These are phyloP conservation scores for Pachysolen tannophilus DNA, from an alignment of 805 yeast genomes.

Conservation along the genomic window DNA sequence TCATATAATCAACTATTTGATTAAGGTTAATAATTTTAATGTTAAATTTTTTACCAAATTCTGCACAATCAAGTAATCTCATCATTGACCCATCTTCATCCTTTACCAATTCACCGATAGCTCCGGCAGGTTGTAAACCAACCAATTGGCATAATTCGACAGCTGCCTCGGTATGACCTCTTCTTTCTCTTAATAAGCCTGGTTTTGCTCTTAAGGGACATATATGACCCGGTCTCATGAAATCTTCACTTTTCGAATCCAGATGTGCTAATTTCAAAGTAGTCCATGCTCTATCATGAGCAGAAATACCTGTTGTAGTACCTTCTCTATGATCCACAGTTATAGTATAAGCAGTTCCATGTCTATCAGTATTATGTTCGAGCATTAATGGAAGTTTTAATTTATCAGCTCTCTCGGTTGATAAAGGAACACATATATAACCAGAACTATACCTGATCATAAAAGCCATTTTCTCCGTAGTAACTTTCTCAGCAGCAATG, in stretches of 20 bases:
- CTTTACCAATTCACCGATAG: conserved; percentile 87
- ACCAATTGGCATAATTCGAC: conserved; percentile 78
- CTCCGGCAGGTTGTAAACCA: conserved; percentile 79
- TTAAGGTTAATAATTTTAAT: conserved; percentile 76
- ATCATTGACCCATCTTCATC: conserved; percentile 95
- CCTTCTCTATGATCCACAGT: conserved; percentile 83
- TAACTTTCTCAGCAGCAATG: conserved; percentile 77
- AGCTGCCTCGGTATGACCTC: conserved; percentile 97
- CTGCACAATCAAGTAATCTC: conserved; percentile 79
- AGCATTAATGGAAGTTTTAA: conserved; percentile 78
- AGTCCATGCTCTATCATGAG: conserved; percentile 87
- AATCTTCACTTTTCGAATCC: conserved; percentile 47
- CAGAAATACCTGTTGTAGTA: conserved; percentile 95
- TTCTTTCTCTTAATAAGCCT: conserved; percentile 72
- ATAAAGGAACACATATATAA: conserved; percentile 86
- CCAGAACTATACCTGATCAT: conserved; percentile 84
- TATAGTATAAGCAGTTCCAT: conserved; percentile 94
- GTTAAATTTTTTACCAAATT: conserved; percentile 53
- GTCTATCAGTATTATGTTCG: conserved; percentile 62
- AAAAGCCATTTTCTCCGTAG: conserved; percentile 89
- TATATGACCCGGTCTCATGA: conserved; percentile 89
- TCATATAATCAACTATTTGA: conserved; percentile 52
- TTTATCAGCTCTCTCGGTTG: conserved; percentile 68
- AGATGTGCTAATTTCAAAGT: conserved; percentile 63
- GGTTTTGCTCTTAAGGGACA: conserved; percentile 88